Percentiles rank a stretch among this genome's conserved stretches.
Conservation (phyloP, 1,284 basidiomycete species). For the Ceratobasidium papillatum region DNA sequence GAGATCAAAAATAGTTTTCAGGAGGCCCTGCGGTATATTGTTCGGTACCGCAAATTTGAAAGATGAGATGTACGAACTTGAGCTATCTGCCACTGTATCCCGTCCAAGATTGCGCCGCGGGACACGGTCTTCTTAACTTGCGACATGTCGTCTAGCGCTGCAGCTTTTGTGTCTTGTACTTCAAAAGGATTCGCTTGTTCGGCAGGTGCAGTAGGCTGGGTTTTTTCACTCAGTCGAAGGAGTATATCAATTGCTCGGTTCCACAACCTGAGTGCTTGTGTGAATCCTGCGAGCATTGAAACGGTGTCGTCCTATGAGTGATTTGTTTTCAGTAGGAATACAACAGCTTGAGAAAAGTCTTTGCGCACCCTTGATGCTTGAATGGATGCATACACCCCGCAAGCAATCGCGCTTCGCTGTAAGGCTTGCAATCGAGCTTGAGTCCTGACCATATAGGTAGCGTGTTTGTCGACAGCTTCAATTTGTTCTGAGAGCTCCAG, state of each 20-base stretch:
- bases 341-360: neutral
- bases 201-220: constrained; percentile 49
- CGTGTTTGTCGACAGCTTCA: constrained; percentile 58
- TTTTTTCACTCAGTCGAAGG: constrained; percentile 60
- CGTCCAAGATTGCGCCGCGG: constrained; percentile 57
- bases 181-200: constrained; percentile 68
- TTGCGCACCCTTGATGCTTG: constrained; percentile 68
- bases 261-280: constrained; percentile 80
- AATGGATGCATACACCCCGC: constrained; percentile 71
- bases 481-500: constrained; percentile 48
- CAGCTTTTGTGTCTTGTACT: constrained; percentile 51
- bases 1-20: constrained; percentile 71
- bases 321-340: constrained; percentile 23
- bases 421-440: constrained; percentile 65
- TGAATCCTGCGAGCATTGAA: constrained; percentile 65
- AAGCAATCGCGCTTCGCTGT: constrained; percentile 76
- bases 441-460: constrained; percentile 65
- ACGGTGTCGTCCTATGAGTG: constrained; percentile 69
- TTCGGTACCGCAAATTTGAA: neutral
- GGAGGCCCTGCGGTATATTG: constrained; percentile 56
- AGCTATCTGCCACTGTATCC: constrained; percentile 77
- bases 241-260: constrained; percentile 79
- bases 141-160: neutral
- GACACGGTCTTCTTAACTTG: constrained; percentile 26
- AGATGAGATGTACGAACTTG: constrained; percentile 54